Conservation (phyloP, 345 rosid species). For the Abelmoschus esculentus region DNA sequence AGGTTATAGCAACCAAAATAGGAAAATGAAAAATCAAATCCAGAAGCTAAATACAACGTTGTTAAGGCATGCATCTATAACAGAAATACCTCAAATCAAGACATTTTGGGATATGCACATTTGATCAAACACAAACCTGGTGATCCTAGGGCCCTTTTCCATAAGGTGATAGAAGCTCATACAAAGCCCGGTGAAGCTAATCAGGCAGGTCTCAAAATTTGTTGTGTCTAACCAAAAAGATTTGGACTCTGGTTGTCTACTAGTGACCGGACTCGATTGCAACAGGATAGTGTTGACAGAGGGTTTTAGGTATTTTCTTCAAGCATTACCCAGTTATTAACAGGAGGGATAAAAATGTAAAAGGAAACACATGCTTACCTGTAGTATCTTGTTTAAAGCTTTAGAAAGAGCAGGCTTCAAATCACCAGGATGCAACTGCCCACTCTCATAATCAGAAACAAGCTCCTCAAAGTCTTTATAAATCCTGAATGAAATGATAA, state of each 20-base stretch:
- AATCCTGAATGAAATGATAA: constrained; percentile 31
- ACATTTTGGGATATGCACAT: no score
- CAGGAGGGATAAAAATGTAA: background rate
- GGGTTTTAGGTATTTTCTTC: no score
- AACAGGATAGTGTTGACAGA: no score
- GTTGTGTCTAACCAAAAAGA: no score
- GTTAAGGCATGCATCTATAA: no score
- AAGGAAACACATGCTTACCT: constrained; percentile 32
- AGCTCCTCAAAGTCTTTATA: constrained; percentile 13
- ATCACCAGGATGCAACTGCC: constrained; percentile 62
- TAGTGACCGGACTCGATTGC: no score
- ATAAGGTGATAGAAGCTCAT: background rate
- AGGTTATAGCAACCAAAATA: background rate
- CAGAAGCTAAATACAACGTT: no score
- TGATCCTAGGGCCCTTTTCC: constrained; percentile 20
- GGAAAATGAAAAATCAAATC: background rate
- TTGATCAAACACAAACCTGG: no score
- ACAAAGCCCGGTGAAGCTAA: background rate
- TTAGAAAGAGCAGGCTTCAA: constrained; percentile 58
- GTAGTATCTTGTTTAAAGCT: constrained; percentile 60
- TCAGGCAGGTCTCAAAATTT: no score
- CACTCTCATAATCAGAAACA: constrained; percentile 55
- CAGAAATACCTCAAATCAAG: no score
- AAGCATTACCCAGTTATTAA: no score
- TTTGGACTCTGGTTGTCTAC: no score